Evolutionary conservation across 2,329 filamentous ascomycete genomes (phyloP), one percentile per base, ranked within the genome.

Genomic region (Colletotrichum sp.): DNA sequence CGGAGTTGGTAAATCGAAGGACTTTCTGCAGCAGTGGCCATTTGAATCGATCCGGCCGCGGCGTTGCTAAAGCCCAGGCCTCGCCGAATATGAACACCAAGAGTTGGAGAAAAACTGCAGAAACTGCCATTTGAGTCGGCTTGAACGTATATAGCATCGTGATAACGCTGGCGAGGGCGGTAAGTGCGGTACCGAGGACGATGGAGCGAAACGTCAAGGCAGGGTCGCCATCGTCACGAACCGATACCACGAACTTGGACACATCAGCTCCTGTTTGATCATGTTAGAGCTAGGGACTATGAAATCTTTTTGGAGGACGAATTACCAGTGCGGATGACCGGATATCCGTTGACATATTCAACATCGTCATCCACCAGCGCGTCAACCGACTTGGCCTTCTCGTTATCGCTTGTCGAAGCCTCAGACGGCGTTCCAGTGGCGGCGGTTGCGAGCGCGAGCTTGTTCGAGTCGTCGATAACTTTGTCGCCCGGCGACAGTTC

Each of bases 71-170:
- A 2, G 76, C 76, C 76, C 76, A 78, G 26, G 74, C 76, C 21
- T 76, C 74, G 60, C 76, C 76, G 5, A 74, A 76, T 8, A 77
- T 64, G 28, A 76, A 78, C 8, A 78, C 62, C 13, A 78, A 52
- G n/a, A 78, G 70, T 21, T 77, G 78, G 10, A 78, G 55, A 12
- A 78, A 78, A 26, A 78, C 75, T 21, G 71, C 77, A 1, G 78
- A 78, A 21, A 78, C 77, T 49, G 73, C 60, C 73, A 78, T 78
- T 49, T 77, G 71, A 10, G 74, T 72, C 26, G 78, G 78, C 28
- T 78, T 78, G 57, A 78, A 78, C 8, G 72, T 72, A 39, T 77
- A 78, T 2, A 80, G 69, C 78, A 78, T 79, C 8, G 78, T 80
- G 62, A 79, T 79, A 52, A 77, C 78, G 36, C 78, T 80, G 7